These are phyloP conservation scores for Russula sp. DNA, from an alignment of 768 basidiomycete genomes.

Conservation along the genomic window DNA sequence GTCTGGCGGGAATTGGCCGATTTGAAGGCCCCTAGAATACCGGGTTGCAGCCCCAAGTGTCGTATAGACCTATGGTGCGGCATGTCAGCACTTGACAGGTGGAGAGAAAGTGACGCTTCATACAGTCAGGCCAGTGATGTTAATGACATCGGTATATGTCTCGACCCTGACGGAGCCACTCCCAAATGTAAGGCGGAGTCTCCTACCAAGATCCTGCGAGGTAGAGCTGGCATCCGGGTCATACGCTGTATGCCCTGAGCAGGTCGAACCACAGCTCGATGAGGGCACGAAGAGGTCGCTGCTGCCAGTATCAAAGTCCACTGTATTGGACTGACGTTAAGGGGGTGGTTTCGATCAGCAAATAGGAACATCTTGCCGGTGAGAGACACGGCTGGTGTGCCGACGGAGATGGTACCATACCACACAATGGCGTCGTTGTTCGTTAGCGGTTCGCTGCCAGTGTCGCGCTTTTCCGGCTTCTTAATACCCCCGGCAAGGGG, in stretches of 20 bases:
- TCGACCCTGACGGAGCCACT: conserved; percentile 39
- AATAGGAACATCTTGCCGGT: background rate
- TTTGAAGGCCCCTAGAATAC: conserved; percentile 33
- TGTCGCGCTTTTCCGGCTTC: background rate
- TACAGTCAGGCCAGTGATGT: conserved; percentile 32
- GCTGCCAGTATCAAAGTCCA: conserved; percentile 38
- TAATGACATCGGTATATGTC: conserved; percentile 41
- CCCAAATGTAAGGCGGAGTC: conserved; percentile 34
- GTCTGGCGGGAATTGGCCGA: conserved; percentile 31
- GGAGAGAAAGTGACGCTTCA: background rate
- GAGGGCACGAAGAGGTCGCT: conserved; percentile 34
- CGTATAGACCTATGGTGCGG: conserved; percentile 28
- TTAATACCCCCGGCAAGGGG: background rate
- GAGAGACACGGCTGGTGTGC: conserved; percentile 18
- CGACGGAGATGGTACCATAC: conserved; percentile 22
- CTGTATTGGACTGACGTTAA: background rate
- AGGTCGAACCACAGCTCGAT: conserved; percentile 28
- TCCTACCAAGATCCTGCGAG: conserved; percentile 26
- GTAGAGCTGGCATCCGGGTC: background rate
- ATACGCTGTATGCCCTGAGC: conserved; percentile 22
- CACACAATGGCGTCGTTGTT: conserved; percentile 10
- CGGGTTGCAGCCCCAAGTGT: conserved; percentile 39
- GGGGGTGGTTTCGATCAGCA: background rate
- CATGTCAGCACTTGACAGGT: background rate
- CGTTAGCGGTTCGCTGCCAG: background rate